Conservation (phyloP, 2,329 filamentous ascomycete species). For the Hymenoscyphus linearis region DNA sequence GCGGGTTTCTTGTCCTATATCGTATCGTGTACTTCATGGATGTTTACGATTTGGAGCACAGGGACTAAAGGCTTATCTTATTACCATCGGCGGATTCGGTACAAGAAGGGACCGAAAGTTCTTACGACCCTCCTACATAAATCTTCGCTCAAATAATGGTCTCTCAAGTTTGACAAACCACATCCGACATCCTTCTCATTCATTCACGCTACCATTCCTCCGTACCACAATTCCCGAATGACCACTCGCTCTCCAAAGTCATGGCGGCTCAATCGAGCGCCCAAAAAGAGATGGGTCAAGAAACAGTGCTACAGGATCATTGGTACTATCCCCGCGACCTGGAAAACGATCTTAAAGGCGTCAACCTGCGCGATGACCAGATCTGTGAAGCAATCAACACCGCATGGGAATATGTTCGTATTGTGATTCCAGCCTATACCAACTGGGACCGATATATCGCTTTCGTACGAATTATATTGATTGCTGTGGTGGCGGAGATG, state of each 20-base stretch:
- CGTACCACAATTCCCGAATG: background rate
- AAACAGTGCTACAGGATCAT: background rate
- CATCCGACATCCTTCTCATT: no score
- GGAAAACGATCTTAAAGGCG: background rate
- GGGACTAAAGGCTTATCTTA: no score
- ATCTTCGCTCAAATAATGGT: no score
- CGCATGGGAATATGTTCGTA: background rate
- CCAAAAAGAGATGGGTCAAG: background rate
- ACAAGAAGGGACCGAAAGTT: no score
- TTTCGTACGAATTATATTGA: background rate
- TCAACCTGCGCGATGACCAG: background rate
- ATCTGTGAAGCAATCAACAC: background rate
- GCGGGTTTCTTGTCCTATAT: no score
- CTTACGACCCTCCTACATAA: no score
- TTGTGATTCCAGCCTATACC: background rate
- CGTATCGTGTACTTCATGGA: no score
- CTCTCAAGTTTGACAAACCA: no score
- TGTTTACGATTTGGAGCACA: no score
- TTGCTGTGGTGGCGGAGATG: background rate
- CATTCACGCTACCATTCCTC: no score
- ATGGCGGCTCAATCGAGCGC: background rate
- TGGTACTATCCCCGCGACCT: background rate
- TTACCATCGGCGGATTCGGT: no score
- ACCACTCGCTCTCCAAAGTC: background rate
- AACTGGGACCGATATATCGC: conserved; percentile 2